Base-by-base conservation (phyloP, 352 stramenopile genomes). In the Pythium sukuiense region DNA sequence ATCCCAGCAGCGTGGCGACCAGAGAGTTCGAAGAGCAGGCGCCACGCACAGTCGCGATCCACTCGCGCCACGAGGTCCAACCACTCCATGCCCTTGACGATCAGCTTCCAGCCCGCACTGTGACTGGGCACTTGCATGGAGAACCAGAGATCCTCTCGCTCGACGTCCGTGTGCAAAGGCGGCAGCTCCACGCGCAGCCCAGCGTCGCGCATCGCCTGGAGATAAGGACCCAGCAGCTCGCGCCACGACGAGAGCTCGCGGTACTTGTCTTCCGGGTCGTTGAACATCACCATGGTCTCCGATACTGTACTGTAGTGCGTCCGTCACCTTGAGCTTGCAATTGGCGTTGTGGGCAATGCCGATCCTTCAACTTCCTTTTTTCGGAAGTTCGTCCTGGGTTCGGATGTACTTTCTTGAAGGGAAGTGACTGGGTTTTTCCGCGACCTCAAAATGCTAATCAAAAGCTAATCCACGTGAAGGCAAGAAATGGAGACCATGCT, bases 51-150 rank as follows among this genome's bases (percentile, higher is more conserved):
- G 24, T n/a, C 16, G 61, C 55, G 41, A 41, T 67, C 61, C 39
- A 67, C 61, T 12, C 61, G 61, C 29, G 61, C 52, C 16, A 67
- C 41, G 20, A 67, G 24, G 13, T 67, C 61, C 1, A 67, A 24
- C 16, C 60, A 33, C 41, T 67, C 61, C 11, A 67, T 50, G 35
- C 39, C 61, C 32, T 67, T 55, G 41, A 67, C 55, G 6, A 67
- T 30, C 41, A 32, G 41, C 27, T 32, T 41, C 61, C 61, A 67
- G 32, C 3, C 18, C 8, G 52, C 52, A 24, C 57, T 55, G 52
- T 67, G 55, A 39, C 41, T 43, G 29, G 61, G 61, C 12, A 55
- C 39, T 0, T 24, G 12, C 3, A 67, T 29, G 6, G 24, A 5
- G 18, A 67, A 16, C 52, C 53, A 61, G 18, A 61, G 39, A 12